Evolutionary conservation across 129 eudicot species (phyloP), one percentile per base, ranked within the genome.

Genomic region (Lactuca saligna): DNA sequence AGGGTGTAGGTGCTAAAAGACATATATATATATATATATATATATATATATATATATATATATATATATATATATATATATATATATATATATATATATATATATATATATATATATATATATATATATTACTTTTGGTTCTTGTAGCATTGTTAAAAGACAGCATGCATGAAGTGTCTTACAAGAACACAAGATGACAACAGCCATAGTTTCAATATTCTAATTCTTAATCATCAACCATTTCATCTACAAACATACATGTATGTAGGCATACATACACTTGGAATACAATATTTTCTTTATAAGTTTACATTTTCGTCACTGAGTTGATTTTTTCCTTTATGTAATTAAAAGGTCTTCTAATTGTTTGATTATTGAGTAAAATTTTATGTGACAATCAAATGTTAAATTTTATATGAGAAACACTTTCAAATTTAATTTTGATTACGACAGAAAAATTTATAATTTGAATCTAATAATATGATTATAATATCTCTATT

Each of bases 81-180:
- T 75, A 76, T 46, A 31, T 54, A 62, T 76, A 70, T 75, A 76
- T 46, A 31, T 54, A 62, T 76, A 70, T 75, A 76, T 46, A 31
- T 54, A 62, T 76, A 70, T 75, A 76, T 46, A 31, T 54, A 62
- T 76, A 70, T 75, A 76, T 46, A 31, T 54, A 62, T 76, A 70
- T 75, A 76, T 46, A 31, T 54, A 62, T 76, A 76, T 76, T 76
- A 70, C 60, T 61, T 69, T 61, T 76, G 65, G 65, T 61, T 76
- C 44, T 15, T 69, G 54, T 62, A 76, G 25, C 41, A 42, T 54
- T 61, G 75, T 54, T 69, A 9, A 68, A 76, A 54, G 70, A 76
- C 75, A 76, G 2, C 75, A 62, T 61, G 58, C 60, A 51, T 75
- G 73, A 65, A 66, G 57, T 65, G 35, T 66, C 39, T 54, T 65